Evolutionary conservation across 1,284 basidiomycete species (phyloP), one percentile per base, ranked within the genome.

Genomic region (Fistulina hepatica): DNA sequence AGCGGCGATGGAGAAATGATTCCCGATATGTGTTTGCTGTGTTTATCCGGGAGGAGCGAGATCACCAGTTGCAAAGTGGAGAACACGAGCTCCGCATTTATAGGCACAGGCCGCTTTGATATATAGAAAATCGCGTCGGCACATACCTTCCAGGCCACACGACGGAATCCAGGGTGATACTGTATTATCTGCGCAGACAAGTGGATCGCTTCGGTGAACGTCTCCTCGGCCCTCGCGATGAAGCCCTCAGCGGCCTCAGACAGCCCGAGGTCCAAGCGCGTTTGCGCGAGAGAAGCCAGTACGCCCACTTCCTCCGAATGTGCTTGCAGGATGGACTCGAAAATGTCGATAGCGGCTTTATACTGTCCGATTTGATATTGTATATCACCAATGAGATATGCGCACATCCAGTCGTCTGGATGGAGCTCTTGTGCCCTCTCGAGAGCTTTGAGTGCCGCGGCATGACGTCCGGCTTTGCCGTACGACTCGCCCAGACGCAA

Each of bases 401-500:
- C 61, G 45, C 81, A 84, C 49, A 89, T 69, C 95, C 95, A 98
- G 44, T 85, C 81, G 12, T 71, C 57, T 2, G 80, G 71, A 19
- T 69, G 57, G 35, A 94, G 67, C 44, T 81, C 73, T 9, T 74
- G 71, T 0, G 88, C 88, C 37, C 73, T 79, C 9, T 69, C 64
- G 21, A 97, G 75, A 1, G 92, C 83, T 57, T 95, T 97, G 43
- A 97, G 63, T 2, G 91, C 88, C 3, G 95, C 94, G 9, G 78
- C 78, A 47, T 92, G 85, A 21, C 89, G 75, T 25, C 94, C 93
- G 10, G 86, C 82, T 50, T 75, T 81, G 44, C 77, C 76, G 49
- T 98, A 98, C 0, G 90, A 85, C 56, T 97, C 91, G 4, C 94
- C 94, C 1, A 99, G 70, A 40, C 88, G 76, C 13, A 92, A 66